Evolutionary conservation across 768 basidiomycete genomes (phyloP), one percentile per base, ranked within the genome.

Genomic region (Cytidiella melzeri): DNA sequence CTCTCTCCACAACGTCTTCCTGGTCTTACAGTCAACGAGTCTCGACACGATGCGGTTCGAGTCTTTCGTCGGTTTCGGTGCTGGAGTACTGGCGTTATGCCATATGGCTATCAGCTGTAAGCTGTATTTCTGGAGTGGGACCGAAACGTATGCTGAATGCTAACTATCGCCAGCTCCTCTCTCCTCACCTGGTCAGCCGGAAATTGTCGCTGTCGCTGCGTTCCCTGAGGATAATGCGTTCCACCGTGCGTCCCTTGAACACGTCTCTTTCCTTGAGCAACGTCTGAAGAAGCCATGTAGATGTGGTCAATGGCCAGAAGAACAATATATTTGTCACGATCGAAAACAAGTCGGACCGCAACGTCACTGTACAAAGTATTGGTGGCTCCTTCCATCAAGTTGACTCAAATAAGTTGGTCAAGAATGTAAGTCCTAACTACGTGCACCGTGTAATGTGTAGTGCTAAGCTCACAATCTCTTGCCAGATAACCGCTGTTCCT

Each of bases 221-320:
- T 91, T 89, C 64, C 78, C 81, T 13, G 83, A 87, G 55, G 71
- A 72, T 43, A 90, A 91, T 60, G 75, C 80, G 1, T 88, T 90
- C 58, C 83, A 81, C 58, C 85, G 88, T 89, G 64, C 55, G 87
- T 76, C 43, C 41, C 13, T 18, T 6, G 9, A 27, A 3, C 19
- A 45, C 51, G 19, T 24, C 28, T 48, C 11, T 38, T 54, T 34
- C 41, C 23, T 24, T 20, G 10, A 39, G 30, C 11, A 38, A 23
- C 15, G 34, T 41, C 12, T 21, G 43, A 20, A 11, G 5, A 26
- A 49, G 25, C 25, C 18, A 18, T 54, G n/a, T 59, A 92, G 89
- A 90, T 51, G 70, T 92, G 43, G 81, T 91, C 26, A 92, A 92
- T 57, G 89, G 89, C 51, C 86, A 89, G 71, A 80, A 76, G 61